A percentile compares a stretch with the other conserved stretches of the same genome.
phyloP scores from a whole-genome alignment of 768 basidiomycete genomes.

The Chalciporus piperatus region DNA sequence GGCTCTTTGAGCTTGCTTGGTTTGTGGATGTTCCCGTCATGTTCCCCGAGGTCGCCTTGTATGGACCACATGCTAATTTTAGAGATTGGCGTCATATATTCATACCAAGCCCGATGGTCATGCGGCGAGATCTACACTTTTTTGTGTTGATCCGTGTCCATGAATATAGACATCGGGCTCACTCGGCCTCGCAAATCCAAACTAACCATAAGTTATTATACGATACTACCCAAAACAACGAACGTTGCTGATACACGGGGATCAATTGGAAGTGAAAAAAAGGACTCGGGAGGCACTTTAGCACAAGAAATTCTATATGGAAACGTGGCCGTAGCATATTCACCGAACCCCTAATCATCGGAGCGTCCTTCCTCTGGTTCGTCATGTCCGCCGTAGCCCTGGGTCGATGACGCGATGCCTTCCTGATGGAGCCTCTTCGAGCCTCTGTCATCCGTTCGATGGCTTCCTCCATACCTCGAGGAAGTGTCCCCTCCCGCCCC shows the following conservation, averaged over 20 bases:
- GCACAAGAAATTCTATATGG: conserved; percentile 36
- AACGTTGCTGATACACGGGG: conserved; percentile 16
- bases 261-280: conserved; percentile 15
- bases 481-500: conserved; percentile 28
- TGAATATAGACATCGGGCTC: conserved; percentile 12
- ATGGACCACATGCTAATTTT: conserved; percentile 24
- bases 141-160: conserved; percentile 25
- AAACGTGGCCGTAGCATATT: conserved; percentile 17
- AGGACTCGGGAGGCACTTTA: conserved; percentile 18
- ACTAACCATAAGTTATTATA: conserved; percentile 20
- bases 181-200: conserved; percentile 10
- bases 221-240: conserved; percentile 15
- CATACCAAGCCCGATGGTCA: conserved; percentile 3
- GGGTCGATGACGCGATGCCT: conserved; percentile 25
- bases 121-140: conserved; percentile 29
- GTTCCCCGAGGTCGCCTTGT: conserved; percentile 22
- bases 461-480: conserved; percentile 35
- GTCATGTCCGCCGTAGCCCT: conserved; percentile 26
- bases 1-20: conserved; percentile 17
- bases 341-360: conserved; percentile 31
- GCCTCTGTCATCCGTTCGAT: conserved; percentile 50
- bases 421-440: conserved; percentile 60
- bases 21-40: conserved; percentile 15
- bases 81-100: conserved; percentile 13
- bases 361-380: conserved; percentile 33